A percentile compares a stretch with the other conserved stretches of the same genome.
Evolutionary conservation across 306 rosid genomes (phyloP).

Genomic region (Abrus pulchellus): DNA sequence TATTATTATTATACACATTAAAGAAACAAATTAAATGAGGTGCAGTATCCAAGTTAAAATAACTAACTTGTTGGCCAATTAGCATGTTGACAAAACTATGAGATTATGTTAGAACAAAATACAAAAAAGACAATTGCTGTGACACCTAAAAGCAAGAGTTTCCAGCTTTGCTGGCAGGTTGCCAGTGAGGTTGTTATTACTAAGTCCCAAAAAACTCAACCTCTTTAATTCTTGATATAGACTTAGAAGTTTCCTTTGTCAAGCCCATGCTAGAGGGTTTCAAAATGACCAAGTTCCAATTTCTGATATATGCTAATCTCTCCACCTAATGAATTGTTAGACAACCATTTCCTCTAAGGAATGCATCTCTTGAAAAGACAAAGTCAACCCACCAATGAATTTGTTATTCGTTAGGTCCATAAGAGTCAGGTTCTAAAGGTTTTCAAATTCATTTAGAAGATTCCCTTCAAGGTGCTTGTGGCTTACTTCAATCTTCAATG

Average conservation of each 20-base stretch:
- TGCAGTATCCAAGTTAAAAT: constrained; percentile 3
- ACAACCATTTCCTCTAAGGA: constrained; percentile 77
- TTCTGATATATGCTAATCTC: constrained; percentile 72
- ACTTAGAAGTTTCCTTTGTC: constrained; percentile 80
- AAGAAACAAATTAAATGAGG: constrained; percentile 24
- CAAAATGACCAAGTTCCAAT: constrained; percentile 64
- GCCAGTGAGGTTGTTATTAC: constrained; percentile 81
- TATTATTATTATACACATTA: not conserved
- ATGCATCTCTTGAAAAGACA: constrained; percentile 65
- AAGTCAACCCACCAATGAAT: constrained; percentile 72
- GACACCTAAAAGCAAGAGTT: constrained; percentile 59
- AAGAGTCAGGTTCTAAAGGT: constrained; percentile 71
- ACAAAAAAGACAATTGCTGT: constrained; percentile 35
- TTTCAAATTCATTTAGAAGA: constrained; percentile 54
- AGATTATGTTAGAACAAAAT: constrained; percentile 45
- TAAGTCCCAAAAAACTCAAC: constrained; percentile 82
- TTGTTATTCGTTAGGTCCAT: constrained; percentile 84
- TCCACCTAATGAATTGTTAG: constrained; percentile 87
- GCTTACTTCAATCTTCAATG: constrained; percentile 86
- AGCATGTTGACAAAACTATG: constrained; percentile 40
- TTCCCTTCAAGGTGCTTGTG: constrained; percentile 69
- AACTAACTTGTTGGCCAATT: constrained; percentile 40
- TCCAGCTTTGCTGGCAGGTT: constrained; percentile 71
- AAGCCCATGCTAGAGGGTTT: constrained; percentile 77
- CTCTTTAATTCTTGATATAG: constrained; percentile 67